Conservation (phyloP, 306 rosid genomes). For the Vachellia collinsii region DNA sequence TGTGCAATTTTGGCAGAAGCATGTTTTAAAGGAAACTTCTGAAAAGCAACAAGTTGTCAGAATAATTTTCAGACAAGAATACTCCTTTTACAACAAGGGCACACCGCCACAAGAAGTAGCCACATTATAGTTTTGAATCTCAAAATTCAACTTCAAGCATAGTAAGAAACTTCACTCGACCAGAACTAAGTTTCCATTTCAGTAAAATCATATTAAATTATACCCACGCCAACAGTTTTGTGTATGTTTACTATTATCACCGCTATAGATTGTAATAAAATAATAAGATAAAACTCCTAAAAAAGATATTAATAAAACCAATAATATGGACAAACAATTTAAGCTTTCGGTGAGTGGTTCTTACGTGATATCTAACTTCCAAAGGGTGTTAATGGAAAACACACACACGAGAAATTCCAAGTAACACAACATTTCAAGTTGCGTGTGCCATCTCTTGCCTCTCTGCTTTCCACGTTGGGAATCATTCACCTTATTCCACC, state of each 20-base stretch:
- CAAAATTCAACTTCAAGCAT: conserved; percentile 16
- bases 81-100: conserved; percentile 2
- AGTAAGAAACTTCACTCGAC: neutral
- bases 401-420: neutral
- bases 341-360: neutral
- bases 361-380: neutral
- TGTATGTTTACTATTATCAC: neutral
- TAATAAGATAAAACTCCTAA: neutral
- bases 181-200: neutral
- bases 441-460: neutral
- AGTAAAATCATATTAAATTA: neutral
- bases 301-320: neutral
- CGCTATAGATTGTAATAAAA: neutral
- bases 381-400: neutral
- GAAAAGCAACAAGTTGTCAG: conserved; percentile 25
- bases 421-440: neutral
- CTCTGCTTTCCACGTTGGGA: neutral
- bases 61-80: neutral
- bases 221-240: neutral
- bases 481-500: neutral
- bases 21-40: conserved; percentile 57
- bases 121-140: neutral
- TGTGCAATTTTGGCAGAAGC: conserved; percentile 38
- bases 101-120: neutral
- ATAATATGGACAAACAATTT: neutral